Evolutionary conservation across 768 basidiomycete species (phyloP).

Genomic region (Pisolithus microcarpus): DNA sequence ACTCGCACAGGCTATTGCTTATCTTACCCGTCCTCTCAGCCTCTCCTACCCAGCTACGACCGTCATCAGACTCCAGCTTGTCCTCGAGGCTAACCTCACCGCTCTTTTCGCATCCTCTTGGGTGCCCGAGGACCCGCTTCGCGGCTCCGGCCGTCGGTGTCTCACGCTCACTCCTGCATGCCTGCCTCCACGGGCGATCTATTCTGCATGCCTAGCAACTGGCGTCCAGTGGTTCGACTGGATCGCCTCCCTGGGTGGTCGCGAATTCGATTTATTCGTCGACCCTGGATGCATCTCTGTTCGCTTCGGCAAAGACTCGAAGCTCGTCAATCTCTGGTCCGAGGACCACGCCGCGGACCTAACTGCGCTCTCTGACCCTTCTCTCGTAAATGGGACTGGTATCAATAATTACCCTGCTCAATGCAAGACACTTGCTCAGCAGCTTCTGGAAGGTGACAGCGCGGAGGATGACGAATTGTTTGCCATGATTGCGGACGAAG

Average conservation of each 20-base stretch:
- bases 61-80: slow-evolving; percentile 60
- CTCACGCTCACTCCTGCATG: slow-evolving; percentile 63
- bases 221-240: slow-evolving; percentile 78
- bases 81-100: slow-evolving; percentile 68
- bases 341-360: slow-evolving; percentile 36
- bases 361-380: slow-evolving; percentile 9
- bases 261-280: slow-evolving; percentile 73
- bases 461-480: slow-evolving; percentile 71
- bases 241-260: slow-evolving; percentile 61
- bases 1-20: slow-evolving; percentile 67
- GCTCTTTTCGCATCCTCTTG: slow-evolving; percentile 63
- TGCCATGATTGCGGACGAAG: slow-evolving; percentile 64
- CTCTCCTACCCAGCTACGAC: slow-evolving; percentile 50
- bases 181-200: slow-evolving; percentile 64
- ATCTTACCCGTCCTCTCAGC: slow-evolving; percentile 62
- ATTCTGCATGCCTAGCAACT: slow-evolving; percentile 61
- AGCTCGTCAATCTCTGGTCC: slow-evolving; percentile 62
- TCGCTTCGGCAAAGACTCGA: slow-evolving; percentile 42
- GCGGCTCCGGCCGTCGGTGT: slow-evolving; percentile 66
- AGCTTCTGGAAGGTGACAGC: slow-evolving; percentile 62
- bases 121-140: slow-evolving; percentile 55
- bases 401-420: slow-evolving; percentile 15
- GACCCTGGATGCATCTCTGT: slow-evolving; percentile 75
- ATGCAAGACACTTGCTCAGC: slow-evolving; percentile 64
- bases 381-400: slow-evolving; percentile 12